A percentile compares a stretch with the other conserved stretches of the same genome.
These are phyloP conservation scores for Phytophthora multivora DNA, from an alignment of 352 stramenopile genomes.

Conservation along the genomic window DNA sequence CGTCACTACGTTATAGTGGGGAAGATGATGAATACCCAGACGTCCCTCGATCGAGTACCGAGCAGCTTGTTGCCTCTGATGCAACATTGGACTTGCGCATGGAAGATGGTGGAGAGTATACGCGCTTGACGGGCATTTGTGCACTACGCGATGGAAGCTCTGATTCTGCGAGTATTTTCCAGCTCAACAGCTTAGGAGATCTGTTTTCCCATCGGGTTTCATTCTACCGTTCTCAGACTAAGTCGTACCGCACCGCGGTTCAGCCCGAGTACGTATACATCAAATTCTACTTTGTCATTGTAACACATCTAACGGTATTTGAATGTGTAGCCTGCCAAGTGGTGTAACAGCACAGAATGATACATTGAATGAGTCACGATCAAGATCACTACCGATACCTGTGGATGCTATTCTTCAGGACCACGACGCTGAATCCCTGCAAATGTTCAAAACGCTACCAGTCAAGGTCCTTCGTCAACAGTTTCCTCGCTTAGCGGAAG, in stretches of 20 bases:
- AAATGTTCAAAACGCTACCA: conserved; percentile 43
- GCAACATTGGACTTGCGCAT: conserved; percentile 66
- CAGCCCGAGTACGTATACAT: conserved; percentile 59
- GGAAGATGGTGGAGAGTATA: conserved; percentile 64
- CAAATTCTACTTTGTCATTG: not conserved
- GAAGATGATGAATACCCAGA: conserved; percentile 42
- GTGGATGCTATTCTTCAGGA: conserved; percentile 65
- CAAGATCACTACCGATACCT: conserved; percentile 49
- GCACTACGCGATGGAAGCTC: conserved; percentile 37
- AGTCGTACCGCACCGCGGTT: conserved; percentile 50
- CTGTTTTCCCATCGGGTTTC: conserved; percentile 66
- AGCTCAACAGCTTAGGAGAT: conserved; percentile 72
- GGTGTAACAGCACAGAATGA: conserved; percentile 42
- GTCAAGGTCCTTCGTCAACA: conserved; percentile 54
- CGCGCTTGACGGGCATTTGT: conserved; percentile 54
- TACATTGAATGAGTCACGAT: conserved; percentile 7
- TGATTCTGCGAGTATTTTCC: conserved; percentile 49
- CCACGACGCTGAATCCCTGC: conserved; percentile 50
- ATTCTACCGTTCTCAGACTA: conserved; percentile 32
- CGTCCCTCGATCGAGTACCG: conserved; percentile 11
- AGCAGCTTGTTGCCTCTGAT: conserved; percentile 66
- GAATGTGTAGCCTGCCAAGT: conserved; percentile 49
- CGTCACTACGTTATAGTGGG: conserved; percentile 37
- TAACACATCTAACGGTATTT: conserved; percentile 12
- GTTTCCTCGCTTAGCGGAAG: conserved; percentile 51